These are phyloP conservation scores for Talaromyces ruber DNA, from an alignment of 495 filamentous ascomycete genomes.

Conservation along the genomic window DNA sequence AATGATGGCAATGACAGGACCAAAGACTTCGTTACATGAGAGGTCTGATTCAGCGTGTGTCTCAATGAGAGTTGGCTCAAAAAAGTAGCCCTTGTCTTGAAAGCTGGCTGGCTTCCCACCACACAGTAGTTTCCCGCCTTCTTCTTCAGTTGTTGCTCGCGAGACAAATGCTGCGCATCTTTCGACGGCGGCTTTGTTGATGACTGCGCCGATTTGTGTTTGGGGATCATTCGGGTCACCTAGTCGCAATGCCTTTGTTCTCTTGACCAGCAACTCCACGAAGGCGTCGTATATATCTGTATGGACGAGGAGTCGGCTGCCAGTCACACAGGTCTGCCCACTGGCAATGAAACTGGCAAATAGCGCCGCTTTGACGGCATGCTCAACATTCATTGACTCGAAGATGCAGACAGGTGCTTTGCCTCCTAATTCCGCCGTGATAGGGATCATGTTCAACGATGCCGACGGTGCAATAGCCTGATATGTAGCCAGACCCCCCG, in stretches of 20 bases:
- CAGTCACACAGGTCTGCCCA: conserved; percentile 56
- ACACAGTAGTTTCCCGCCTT: conserved; percentile 20
- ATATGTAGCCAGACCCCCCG: conserved; percentile 43
- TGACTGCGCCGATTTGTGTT: conserved; percentile 35
- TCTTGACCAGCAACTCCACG: conserved; percentile 22
- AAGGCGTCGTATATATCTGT: conserved; percentile 33
- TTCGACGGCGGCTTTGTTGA: conserved; percentile 27
- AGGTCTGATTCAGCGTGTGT: conserved; percentile 19
- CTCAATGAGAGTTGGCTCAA: conserved; percentile 46
- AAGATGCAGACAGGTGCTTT: conserved; percentile 53
- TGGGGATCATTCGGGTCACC: conserved; percentile 37
- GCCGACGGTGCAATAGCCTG: conserved; percentile 37
- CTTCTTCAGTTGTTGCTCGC: conserved; percentile 16
- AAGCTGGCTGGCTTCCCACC: conserved; percentile 24
- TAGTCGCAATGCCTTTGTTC: conserved; percentile 34
- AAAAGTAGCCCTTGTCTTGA: conserved; percentile 45
- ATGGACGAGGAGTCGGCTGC: conserved; percentile 49
- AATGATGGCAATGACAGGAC: conserved; percentile 40
- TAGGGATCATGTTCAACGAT: conserved; percentile 41
- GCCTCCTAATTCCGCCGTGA: conserved; percentile 52
- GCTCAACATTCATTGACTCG: conserved; percentile 36
- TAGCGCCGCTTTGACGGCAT: conserved; percentile 47
- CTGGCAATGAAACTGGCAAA: conserved; percentile 52
- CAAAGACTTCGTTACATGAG: conserved; percentile 38
- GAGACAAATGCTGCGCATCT: conserved; percentile 28